Conservation (phyloP, 2,329 filamentous ascomycete genomes). For the Dothiorella sarmentorum region DNA sequence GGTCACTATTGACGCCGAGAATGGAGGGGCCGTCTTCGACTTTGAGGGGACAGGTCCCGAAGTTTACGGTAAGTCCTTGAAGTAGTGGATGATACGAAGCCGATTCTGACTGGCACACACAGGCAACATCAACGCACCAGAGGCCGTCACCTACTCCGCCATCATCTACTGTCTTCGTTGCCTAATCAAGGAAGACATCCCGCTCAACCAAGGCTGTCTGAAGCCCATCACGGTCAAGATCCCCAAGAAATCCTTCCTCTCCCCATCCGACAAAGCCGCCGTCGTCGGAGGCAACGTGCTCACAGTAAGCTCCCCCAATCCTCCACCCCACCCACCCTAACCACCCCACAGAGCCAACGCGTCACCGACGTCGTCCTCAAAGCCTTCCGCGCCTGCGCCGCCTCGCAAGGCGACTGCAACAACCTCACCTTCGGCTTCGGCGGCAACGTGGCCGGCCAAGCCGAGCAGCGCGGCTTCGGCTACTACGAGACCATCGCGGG, state of each 20-base stretch:
- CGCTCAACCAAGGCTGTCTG: slow-evolving; percentile 81
- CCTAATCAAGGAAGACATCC: slow-evolving; percentile 77
- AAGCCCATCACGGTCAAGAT: slow-evolving; percentile 72
- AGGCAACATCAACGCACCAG: slow-evolving; percentile 74
- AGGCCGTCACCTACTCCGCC: slow-evolving; percentile 77
- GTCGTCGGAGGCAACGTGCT: slow-evolving; percentile 82
- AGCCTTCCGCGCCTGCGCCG: slow-evolving; percentile 75
- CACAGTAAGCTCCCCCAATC: slow-evolving; percentile 42
- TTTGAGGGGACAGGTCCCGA: slow-evolving; percentile 76
- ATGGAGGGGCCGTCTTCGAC: slow-evolving; percentile 75
- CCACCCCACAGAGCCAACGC: slow-evolving; percentile 56
- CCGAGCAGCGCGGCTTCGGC: slow-evolving; percentile 71
- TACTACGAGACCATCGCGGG: slow-evolving; percentile 86
- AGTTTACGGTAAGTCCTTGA: slow-evolving; percentile 60
- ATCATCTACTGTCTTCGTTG: slow-evolving; percentile 84
- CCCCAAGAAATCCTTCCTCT: slow-evolving; percentile 68
- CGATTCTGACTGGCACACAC: neutral
- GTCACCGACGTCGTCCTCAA: slow-evolving; percentile 81
- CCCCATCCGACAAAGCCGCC: slow-evolving; percentile 70
- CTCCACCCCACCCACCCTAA: neutral
- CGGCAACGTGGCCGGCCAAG: slow-evolving; percentile 57
- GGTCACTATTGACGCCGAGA: slow-evolving; percentile 68
- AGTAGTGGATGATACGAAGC: too few species aligned
- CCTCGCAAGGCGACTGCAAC: slow-evolving; percentile 77
- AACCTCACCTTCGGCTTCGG: slow-evolving; percentile 83